These are phyloP conservation scores for Globisporangium solare DNA, from an alignment of 352 stramenopile genomes.

Conservation along the genomic window DNA sequence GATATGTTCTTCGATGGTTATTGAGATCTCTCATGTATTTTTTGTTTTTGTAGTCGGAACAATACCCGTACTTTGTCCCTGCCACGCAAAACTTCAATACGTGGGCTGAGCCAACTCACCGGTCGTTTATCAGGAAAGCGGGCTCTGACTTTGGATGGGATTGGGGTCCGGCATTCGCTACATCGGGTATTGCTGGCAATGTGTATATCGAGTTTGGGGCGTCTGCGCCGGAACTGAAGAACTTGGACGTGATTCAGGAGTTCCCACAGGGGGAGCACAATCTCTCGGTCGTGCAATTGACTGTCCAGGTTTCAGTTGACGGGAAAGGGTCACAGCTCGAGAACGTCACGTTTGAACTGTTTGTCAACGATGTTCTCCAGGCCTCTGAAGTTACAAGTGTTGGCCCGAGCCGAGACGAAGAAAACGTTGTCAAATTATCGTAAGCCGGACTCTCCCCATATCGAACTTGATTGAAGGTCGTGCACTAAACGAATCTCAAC, in stretches of 20 bases:
- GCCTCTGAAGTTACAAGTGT: constrained; percentile 16
- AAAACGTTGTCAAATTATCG: constrained; percentile 25
- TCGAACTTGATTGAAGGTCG: not conserved
- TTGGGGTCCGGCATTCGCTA: constrained; percentile 75
- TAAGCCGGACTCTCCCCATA: constrained; percentile 11
- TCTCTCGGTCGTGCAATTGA: constrained; percentile 35
- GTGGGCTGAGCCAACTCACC: constrained; percentile 73
- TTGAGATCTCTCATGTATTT: constrained; percentile 1
- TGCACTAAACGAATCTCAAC: not conserved
- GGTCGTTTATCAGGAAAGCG: constrained; percentile 80
- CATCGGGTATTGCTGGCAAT: constrained; percentile 50
- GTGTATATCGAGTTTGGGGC: constrained; percentile 39
- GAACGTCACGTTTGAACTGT: constrained; percentile 41
- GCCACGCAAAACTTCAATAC: constrained; percentile 73
- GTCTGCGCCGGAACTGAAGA: constrained; percentile 17
- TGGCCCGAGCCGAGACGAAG: constrained; percentile 11
- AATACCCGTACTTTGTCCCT: constrained; percentile 76
- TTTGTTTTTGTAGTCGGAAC: constrained; percentile 25
- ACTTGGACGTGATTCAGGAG: constrained; percentile 39
- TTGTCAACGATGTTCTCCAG: constrained; percentile 35
- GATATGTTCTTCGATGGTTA: too few species aligned
- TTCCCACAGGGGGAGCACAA: constrained; percentile 28
- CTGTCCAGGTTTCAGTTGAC: constrained; percentile 33
- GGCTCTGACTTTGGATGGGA: constrained; percentile 87
- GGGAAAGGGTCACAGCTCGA: constrained; percentile 20